Percentiles rank a stretch among this genome's conserved stretches.
phyloP scores from a whole-genome alignment of 345 rosid genomes.

The Citrus trifoliata region DNA sequence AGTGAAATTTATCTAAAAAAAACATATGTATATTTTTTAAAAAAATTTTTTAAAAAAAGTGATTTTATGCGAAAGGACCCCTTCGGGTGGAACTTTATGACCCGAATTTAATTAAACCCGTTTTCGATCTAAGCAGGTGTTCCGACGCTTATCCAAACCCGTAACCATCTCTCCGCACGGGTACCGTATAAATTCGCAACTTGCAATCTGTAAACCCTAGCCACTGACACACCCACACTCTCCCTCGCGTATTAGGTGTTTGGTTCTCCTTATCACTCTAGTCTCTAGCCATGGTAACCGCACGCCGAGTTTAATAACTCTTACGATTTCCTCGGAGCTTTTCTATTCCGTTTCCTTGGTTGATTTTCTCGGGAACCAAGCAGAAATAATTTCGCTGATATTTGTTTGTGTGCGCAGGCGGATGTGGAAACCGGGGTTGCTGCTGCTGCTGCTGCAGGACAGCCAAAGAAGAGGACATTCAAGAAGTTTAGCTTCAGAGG shows the following conservation, averaged over 20 bases:
- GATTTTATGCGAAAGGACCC: not conserved
- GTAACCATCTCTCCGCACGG: not conserved
- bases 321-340: not conserved
- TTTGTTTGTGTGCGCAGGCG: conserved; percentile 24
- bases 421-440: conserved; percentile 46
- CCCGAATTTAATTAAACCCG: not conserved
- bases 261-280: not conserved
- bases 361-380: not conserved
- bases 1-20: no score
- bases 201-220: conserved; percentile 15
- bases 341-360: not conserved
- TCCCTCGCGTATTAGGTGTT: not conserved
- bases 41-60: no score
- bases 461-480: conserved; percentile 73
- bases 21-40: no score
- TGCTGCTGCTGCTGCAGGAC: conserved; percentile 35
- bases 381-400: not conserved
- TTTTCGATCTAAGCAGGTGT: not conserved
- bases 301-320: not conserved
- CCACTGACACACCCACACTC: not conserved
- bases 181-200: not conserved
- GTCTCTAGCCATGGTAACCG: conserved; percentile 20
- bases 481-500: conserved; percentile 76
- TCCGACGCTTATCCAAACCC: not conserved
- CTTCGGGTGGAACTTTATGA: not conserved